Conservation (phyloP, 805 yeast genomes). For the Groenewaldozyma tartarivorans region DNA sequence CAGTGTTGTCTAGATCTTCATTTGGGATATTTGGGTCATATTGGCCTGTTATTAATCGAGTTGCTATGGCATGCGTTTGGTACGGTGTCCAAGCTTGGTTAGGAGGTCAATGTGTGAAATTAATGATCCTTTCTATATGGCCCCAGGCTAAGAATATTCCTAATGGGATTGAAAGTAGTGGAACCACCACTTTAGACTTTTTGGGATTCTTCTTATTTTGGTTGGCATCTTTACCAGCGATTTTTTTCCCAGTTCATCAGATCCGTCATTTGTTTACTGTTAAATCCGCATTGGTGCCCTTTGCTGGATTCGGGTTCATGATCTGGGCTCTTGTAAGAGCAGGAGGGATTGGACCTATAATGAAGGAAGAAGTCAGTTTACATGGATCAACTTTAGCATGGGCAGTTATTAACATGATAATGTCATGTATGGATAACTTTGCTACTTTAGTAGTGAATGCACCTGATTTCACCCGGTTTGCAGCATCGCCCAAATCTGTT, state of each 20-base stretch:
- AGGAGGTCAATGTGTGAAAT: slow-evolving; percentile 72
- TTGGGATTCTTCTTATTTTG: slow-evolving; percentile 75
- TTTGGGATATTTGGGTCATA: slow-evolving; percentile 81
- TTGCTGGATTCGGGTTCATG: slow-evolving; percentile 75
- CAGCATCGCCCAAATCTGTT: slow-evolving; percentile 45
- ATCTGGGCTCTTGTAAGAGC: slow-evolving; percentile 80
- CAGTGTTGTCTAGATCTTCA: slow-evolving; percentile 69
- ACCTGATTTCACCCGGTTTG: slow-evolving; percentile 83
- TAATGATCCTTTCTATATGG: slow-evolving; percentile 71
- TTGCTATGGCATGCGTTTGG: slow-evolving; percentile 83
- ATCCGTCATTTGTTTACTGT: slow-evolving; percentile 77
- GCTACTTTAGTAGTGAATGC: slow-evolving; percentile 84
- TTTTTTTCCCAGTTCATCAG: slow-evolving; percentile 73
- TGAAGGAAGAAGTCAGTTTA: slow-evolving; percentile 45
- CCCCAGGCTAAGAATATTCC: slow-evolving; percentile 30
- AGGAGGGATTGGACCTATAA: slow-evolving; percentile 66
- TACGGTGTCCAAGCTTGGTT: slow-evolving; percentile 79
- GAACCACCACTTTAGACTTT: slow-evolving; percentile 63
- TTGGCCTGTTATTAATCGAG: slow-evolving; percentile 85
- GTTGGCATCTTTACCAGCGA: slow-evolving; percentile 67
- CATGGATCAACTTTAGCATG: slow-evolving; percentile 60
- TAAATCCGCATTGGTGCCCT: slow-evolving; percentile 69
- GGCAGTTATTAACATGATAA: slow-evolving; percentile 70
- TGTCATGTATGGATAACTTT: slow-evolving; percentile 78
- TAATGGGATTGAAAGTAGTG: slow-evolving; percentile 47